Base-by-base conservation (phyloP, 805 yeast species). In the Candida nemodendra region DNA sequence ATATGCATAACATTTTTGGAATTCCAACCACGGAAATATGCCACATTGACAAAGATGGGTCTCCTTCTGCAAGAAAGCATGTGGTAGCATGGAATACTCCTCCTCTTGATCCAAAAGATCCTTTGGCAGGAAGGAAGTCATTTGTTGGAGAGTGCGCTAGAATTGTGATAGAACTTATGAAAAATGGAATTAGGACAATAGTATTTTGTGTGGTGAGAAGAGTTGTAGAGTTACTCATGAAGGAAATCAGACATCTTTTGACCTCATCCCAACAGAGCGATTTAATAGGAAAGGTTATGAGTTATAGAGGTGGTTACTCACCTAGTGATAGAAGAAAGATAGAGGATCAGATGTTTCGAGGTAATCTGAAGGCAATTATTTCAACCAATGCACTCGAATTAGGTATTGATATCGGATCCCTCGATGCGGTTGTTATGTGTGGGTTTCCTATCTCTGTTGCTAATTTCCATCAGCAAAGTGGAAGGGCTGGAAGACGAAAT, bases 311-410 rank as follows among this genome's bases (percentile, higher is more conserved):
- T 25, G 99, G 99, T 1, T 93, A 93, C 55, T 78, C 95, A 3
- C 81, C 90, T 2, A 63, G 74, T 2, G 98, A 91, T 54, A 72
- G 99, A 47, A 74, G 99, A 47, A 73, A 78, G 38, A 91, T 93
- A 40, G 99, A 93, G 59, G 70, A 73, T 32, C 87, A 85, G 50
- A 87, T 93, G 96, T 93, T 93, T 57, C 76, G 75, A 45, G 97
- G 98, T 1, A 77, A 80, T 38, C 61, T 93, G 18, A 70, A 81
- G 41, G 97, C 96, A 0, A 85, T 95, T 18, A 78, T 93, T 4
- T 91, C 99, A 0, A 93, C 99, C 0, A 89, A 90, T 61, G 99
- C 99, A 0, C 65, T 93, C 40, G 99, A 93, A 56, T 72, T 93
- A 32, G 99, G 99, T 42, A 86, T 93, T 35, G 99, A 93, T 68